These are phyloP conservation scores for Phoenix dactylifera DNA, from an alignment of 176 grass and related monocot species.

Conservation along the genomic window DNA sequence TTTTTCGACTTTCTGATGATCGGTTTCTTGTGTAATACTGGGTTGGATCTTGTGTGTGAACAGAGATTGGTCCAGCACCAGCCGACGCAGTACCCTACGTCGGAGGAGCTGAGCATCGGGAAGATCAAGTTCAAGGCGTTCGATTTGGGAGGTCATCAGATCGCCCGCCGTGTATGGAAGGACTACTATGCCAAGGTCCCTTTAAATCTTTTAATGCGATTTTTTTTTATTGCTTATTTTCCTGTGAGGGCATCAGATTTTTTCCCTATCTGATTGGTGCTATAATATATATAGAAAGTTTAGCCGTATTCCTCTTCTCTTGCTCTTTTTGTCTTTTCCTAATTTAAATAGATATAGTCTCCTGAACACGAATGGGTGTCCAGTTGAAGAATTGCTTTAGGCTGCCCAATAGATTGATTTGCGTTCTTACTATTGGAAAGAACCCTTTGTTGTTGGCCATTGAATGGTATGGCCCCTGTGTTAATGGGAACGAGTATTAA, in stretches of 20 bases:
- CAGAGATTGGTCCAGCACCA: constrained; percentile 91
- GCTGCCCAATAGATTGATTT: too few species aligned
- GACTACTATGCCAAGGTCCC: constrained; percentile 90
- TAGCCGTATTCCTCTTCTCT: too few species aligned
- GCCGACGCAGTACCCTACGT: constrained; percentile 78
- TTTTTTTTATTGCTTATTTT: background rate
- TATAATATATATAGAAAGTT: too few species aligned
- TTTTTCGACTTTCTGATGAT: constrained; percentile 7
- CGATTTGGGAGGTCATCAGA: constrained; percentile 90
- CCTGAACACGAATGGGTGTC: too few species aligned
- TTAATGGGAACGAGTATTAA: too few species aligned
- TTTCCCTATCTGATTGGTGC: background rate
- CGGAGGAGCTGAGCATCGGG: constrained; percentile 72
- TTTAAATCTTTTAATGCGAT: background rate
- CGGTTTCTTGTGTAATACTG: background rate
- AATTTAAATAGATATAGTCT: too few species aligned
- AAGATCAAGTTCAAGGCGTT: constrained; percentile 94
- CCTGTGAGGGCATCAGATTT: background rate
- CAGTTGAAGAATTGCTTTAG: too few species aligned
- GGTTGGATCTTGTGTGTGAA: background rate
- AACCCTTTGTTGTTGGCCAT: too few species aligned
- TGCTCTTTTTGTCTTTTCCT: too few species aligned
- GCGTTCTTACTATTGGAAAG: too few species aligned
- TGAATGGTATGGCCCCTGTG: too few species aligned
- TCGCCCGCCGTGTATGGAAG: constrained; percentile 91